Evolutionary conservation across 2,329 filamentous ascomycete genomes (phyloP).

Genomic region (Coniochaeta sp.): DNA sequence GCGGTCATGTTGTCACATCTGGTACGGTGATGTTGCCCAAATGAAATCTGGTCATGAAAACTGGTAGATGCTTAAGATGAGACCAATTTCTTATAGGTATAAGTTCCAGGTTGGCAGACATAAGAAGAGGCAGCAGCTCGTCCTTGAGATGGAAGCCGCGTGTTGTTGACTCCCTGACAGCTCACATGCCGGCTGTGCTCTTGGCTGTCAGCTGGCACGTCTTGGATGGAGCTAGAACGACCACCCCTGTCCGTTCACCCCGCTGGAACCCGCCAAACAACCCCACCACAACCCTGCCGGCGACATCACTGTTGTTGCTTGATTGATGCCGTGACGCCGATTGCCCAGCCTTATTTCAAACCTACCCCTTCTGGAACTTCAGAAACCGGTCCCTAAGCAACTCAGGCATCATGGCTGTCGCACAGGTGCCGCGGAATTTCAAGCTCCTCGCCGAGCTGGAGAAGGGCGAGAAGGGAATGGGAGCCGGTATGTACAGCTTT

Average conservation of each 20-base stretch:
- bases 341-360: neutral
- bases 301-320: neutral
- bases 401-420: constrained; percentile 22
- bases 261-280: neutral
- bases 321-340: neutral
- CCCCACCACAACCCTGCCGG: neutral
- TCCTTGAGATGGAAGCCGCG: too few species aligned
- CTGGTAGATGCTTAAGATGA: too few species aligned
- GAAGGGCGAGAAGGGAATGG: constrained; percentile 96
- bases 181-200: neutral
- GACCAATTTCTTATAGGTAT: too few species aligned
- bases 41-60: too few species aligned
- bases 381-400: neutral
- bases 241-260: neutral
- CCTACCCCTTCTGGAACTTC: too few species aligned
- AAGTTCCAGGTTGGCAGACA: too few species aligned
- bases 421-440: constrained; percentile 85
- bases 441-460: constrained; percentile 94
- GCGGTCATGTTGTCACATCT: constrained; percentile 65
- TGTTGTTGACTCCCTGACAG: neutral
- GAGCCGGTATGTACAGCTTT: constrained; percentile 59
- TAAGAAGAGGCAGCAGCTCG: too few species aligned
- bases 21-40: neutral
- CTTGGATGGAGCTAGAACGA: neutral
- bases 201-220: neutral